Percentiles rank a stretch among this genome's conserved stretches.
phyloP scores from a whole-genome alignment of 495 filamentous ascomycete genomes.

The Clohesyomyces aquaticus region DNA sequence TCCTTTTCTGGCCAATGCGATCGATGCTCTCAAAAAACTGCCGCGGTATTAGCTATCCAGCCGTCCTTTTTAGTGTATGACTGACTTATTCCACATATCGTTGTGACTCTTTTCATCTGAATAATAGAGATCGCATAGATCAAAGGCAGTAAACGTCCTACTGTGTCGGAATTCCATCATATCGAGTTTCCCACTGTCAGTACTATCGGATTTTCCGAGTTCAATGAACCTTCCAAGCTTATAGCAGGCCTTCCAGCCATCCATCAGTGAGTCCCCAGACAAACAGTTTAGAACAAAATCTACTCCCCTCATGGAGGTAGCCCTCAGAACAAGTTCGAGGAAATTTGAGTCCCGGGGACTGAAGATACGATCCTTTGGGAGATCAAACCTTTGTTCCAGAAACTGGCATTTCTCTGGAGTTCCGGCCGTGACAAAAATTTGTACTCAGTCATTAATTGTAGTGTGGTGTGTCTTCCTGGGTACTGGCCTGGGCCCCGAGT shows the following conservation, averaged over 20 bases:
- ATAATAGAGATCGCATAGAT: background rate
- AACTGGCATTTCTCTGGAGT: slow-evolving; percentile 24
- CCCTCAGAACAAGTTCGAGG: slow-evolving; percentile 51
- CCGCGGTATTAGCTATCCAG: no score
- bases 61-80: no score
- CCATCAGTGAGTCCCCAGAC: slow-evolving; percentile 48
- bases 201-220: slow-evolving; percentile 59
- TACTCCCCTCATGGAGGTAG: slow-evolving; percentile 59
- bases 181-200: slow-evolving; percentile 35
- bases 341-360: slow-evolving; percentile 38
- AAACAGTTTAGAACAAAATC: slow-evolving; percentile 68
- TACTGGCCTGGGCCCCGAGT: slow-evolving; percentile 45
- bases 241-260: slow-evolving; percentile 56
- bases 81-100: background rate
- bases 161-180: slow-evolving; percentile 20
- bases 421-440: slow-evolving; percentile 44
- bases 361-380: slow-evolving; percentile 25
- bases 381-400: slow-evolving; percentile 7
- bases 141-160: slow-evolving; percentile 6
- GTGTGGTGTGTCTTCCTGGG: no score
- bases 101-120: background rate
- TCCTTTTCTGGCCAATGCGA: slow-evolving; percentile 39
- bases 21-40: no score
- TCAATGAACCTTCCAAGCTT: slow-evolving; percentile 63
- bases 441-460: no score